Percentiles rank a stretch among this genome's conserved stretches.
These are phyloP conservation scores for Curvularia eragrostidis DNA, from an alignment of 2,329 filamentous ascomycete genomes.

Conservation along the genomic window DNA sequence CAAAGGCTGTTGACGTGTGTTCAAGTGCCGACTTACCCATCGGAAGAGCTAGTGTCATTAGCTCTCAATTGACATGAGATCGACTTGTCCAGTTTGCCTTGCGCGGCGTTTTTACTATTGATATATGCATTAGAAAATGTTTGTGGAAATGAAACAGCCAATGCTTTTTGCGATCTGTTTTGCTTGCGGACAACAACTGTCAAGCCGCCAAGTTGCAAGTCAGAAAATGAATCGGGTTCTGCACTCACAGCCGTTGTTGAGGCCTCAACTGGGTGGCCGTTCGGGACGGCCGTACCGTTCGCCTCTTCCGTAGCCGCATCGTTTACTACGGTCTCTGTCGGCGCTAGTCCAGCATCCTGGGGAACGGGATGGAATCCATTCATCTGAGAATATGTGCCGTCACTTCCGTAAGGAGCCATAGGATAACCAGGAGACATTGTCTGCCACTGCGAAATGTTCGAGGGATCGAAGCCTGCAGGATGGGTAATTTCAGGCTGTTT, in stretches of 20 bases:
- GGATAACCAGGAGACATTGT: constrained; percentile 33
- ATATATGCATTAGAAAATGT: constrained; percentile 65
- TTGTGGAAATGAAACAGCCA: constrained; percentile 44
- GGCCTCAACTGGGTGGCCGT: constrained; percentile 38
- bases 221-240: constrained; percentile 57
- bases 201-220: constrained; percentile 61
- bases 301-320: constrained; percentile 28
- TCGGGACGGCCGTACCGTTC: constrained; percentile 30
- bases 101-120: constrained; percentile 58
- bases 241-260: constrained; percentile 44
- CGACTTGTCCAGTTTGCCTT: constrained; percentile 55
- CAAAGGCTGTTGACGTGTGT: neutral
- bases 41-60: constrained; percentile 44
- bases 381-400: constrained; percentile 34
- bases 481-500: constrained; percentile 51
- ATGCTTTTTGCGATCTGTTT: constrained; percentile 42
- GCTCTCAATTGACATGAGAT: constrained; percentile 46
- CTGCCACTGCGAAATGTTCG: constrained; percentile 39
- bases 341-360: constrained; percentile 20
- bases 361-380: constrained; percentile 38
- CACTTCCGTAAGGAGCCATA: constrained; percentile 28
- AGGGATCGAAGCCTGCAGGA: constrained; percentile 45
- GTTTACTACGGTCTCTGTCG: constrained; percentile 29
- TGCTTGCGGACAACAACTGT: constrained; percentile 60
- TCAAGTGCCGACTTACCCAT: constrained; percentile 34